Evolutionary conservation across 805 yeast species (phyloP).

Genomic region (Kluyveromyces siamensis): DNA sequence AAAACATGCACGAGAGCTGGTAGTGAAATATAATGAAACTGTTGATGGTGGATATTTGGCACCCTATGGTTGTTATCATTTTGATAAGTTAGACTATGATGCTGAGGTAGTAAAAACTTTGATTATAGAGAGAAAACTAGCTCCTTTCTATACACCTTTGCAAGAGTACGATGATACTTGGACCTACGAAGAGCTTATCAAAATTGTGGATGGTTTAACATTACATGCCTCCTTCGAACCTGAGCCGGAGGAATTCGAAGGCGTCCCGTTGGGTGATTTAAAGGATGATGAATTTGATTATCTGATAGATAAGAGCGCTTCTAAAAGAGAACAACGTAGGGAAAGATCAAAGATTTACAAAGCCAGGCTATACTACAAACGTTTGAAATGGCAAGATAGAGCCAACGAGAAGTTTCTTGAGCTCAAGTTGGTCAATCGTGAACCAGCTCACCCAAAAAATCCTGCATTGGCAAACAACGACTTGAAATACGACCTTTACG

Average conservation of each 20-base stretch:
- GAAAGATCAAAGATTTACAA: constrained; percentile 23
- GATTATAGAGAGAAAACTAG: constrained; percentile 60
- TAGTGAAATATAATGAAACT: constrained; percentile 54
- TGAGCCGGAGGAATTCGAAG: constrained; percentile 28
- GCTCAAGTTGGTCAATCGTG: constrained; percentile 31
- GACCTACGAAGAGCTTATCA: constrained; percentile 60
- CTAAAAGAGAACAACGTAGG: constrained; percentile 25
- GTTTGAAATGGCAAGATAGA: constrained; percentile 39
- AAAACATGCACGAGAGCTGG: constrained; percentile 44
- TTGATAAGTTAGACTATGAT: constrained; percentile 64
- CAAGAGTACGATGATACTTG: constrained; percentile 68
- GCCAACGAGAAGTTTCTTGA: constrained; percentile 60
- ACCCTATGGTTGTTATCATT: constrained; percentile 80
- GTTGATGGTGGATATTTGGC: constrained; percentile 95
- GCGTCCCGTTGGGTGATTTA: constrained; percentile 24
- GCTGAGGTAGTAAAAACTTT: constrained; percentile 62
- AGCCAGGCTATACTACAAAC: constrained; percentile 32
- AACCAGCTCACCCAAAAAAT: constrained; percentile 39
- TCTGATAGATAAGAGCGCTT: constrained; percentile 19
- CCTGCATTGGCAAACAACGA: constrained; percentile 29
- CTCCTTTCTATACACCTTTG: constrained; percentile 88
- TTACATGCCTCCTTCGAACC: constrained; percentile 46
- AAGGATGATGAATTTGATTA: constrained; percentile 20
- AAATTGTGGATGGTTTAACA: constrained; percentile 39
- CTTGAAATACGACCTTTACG: constrained; percentile 52